These are phyloP conservation scores for Epichloe coenophiala DNA, from an alignment of 2,329 filamentous ascomycete genomes.

Conservation along the genomic window DNA sequence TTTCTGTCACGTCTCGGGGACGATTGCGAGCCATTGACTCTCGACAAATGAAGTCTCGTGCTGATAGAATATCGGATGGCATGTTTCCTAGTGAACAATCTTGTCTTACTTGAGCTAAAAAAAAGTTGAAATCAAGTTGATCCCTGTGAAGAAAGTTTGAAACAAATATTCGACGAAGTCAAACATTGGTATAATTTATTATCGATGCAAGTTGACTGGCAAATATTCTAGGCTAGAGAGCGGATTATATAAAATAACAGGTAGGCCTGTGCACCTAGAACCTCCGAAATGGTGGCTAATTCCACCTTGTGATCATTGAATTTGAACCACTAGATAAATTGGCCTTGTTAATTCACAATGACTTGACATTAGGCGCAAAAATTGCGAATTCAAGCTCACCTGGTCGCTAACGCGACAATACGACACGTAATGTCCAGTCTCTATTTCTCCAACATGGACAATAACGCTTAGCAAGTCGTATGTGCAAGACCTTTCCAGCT, in stretches of 20 bases:
- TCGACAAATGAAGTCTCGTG: not conserved
- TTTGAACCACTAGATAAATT: conserved; percentile 60
- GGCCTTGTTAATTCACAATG: not conserved
- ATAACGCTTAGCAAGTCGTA: conserved; percentile 86
- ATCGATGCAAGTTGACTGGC: not conserved
- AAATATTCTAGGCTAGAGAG: conserved; percentile 29
- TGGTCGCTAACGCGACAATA: conserved; percentile 72
- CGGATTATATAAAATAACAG: conserved; percentile 75
- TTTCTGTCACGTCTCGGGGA: not conserved
- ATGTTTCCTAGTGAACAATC: not conserved
- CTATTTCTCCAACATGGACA: conserved; percentile 85
- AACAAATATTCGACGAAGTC: not conserved
- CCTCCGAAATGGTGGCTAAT: conserved; percentile 68
- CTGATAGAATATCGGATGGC: not conserved
- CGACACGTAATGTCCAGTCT: conserved; percentile 85
- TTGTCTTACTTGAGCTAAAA: not conserved
- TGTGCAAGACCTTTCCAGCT: conserved; percentile 51
- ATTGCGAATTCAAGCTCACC: conserved; percentile 14
- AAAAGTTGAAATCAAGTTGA: not conserved
- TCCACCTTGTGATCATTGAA: conserved; percentile 95
- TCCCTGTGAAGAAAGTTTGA: not conserved
- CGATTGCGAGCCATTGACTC: not conserved
- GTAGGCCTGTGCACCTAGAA: conserved; percentile 77
- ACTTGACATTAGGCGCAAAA: conserved; percentile 3
- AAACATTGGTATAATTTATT: not conserved